Base-by-base conservation (phyloP, 257 asterid species). In the Nicotiana knightiana region DNA sequence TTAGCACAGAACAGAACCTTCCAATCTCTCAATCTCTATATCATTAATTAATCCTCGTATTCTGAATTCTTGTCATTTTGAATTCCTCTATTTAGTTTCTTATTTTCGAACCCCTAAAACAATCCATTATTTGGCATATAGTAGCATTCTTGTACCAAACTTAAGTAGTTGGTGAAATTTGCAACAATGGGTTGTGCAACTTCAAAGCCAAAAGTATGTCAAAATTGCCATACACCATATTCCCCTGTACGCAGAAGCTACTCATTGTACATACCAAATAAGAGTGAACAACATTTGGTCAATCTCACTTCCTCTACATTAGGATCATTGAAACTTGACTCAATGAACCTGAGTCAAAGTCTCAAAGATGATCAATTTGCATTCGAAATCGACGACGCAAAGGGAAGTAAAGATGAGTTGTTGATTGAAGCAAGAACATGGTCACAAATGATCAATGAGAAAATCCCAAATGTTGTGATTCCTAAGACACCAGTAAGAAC, bases 321-420 rank as follows among this genome's bases (percentile, higher is more conserved):
- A 86, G 98, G 97, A 6, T 91, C 97, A 33, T 39, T 96, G 11
- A 86, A 82, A 85, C 97, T 92, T 63, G 99, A 94, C 83, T 89
- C 91, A 0, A 26, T 79, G 80, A 86, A 82, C 71, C 86, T 76
- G 28, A 85, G 48, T 43, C 77, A 57, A n/a, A 48, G 28, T 21
- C 9, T 54, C 68, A 76, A 68, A 55, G 83, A 17, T 57, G 85
- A 67, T 54, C 89, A 81, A 21, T 91, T 81, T 26, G 79, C 83
- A 54, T 76, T 80, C 3, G 21, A 16, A 9, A 84, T 21, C 15
- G 81, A 26, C 2, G 87, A 66, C 2, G 76, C 70, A 21, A 53
- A 76, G 3, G 16, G 16, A 87, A 82, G 9, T 53, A 85, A 82
- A 46, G 94, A 92, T 65, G 93, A 90, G 55, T 91, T 93, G 15